These are phyloP conservation scores for Aspergillus calidoustus DNA, from an alignment of 2,329 filamentous ascomycete species.

Conservation along the genomic window DNA sequence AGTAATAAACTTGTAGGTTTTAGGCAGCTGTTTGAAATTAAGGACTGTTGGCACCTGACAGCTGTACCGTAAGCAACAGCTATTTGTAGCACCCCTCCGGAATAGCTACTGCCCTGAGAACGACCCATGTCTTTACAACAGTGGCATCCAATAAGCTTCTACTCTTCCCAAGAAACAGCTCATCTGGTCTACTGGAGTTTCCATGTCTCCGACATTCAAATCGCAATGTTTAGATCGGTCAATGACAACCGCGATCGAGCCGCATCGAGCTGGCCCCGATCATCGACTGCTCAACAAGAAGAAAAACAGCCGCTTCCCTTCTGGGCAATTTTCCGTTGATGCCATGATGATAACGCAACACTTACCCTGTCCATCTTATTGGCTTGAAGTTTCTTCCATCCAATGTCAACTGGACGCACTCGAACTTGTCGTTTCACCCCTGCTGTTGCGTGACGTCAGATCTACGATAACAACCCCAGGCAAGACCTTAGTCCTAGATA, in stretches of 20 bases:
- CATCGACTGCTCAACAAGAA: not conserved
- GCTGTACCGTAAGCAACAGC: too few relatives aligned
- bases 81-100: too few relatives aligned
- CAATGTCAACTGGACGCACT: not conserved
- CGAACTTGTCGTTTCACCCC: not conserved
- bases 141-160: not conserved
- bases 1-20: not conserved
- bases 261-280: not conserved
- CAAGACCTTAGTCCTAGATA: not conserved
- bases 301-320: not conserved
- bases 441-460: not conserved
- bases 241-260: not conserved
- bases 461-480: not conserved
- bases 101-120: not conserved
- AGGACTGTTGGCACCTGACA: not conserved
- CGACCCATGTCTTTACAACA: not conserved
- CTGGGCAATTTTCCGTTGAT: not conserved
- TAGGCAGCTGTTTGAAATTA: not conserved
- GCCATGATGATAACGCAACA: not conserved
- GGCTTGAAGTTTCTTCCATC: not conserved
- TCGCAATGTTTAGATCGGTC: not conserved
- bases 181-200: not conserved
- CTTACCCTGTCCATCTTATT: not conserved
- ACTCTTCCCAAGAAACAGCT: not conserved
- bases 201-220: not conserved